These are phyloP conservation scores for Corinectria fuckeliana DNA, from an alignment of 2,329 filamentous ascomycete genomes.

Conservation along the genomic window DNA sequence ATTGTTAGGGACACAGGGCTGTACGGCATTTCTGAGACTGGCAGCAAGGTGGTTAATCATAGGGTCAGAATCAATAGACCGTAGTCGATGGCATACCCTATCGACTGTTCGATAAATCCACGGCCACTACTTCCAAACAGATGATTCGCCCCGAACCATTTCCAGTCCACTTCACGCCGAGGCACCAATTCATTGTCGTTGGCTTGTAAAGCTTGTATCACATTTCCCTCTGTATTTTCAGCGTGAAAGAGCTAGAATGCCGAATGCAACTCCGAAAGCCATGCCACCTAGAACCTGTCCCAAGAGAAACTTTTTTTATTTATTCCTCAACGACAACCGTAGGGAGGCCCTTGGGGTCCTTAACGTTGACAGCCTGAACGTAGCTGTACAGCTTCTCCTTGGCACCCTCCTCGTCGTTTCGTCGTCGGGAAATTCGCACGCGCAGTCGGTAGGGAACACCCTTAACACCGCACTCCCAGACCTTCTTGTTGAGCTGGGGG, in stretches of 20 bases:
- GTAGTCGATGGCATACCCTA: conserved; percentile 36
- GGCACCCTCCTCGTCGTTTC: conserved; percentile 99
- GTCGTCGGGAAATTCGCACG: conserved; percentile 98
- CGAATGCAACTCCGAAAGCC: conserved; percentile 56
- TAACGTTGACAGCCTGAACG: conserved; percentile 99
- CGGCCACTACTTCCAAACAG: conserved; percentile 29
- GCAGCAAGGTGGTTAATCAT: conserved; percentile 28
- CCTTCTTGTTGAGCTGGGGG: conserved; percentile 99
- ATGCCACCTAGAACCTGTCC: conserved; percentile 52
- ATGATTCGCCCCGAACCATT: conserved; percentile 30
- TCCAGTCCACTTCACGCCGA: conserved; percentile 37
- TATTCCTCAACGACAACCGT: conserved; percentile 86
- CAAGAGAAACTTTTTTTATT: conserved; percentile 49
- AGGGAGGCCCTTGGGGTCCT: conserved; percentile 97
- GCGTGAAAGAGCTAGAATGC: conserved; percentile 52
- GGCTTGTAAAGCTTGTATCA: conserved; percentile 43
- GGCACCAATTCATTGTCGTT: conserved; percentile 36
- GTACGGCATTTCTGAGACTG: conserved; percentile 39
- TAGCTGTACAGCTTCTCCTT: conserved; percentile 99
- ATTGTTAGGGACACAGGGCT: conserved; percentile 43
- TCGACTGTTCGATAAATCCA: conserved; percentile 35
- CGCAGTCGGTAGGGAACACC: conserved; percentile 97
- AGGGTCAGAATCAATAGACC: conserved; percentile 34
- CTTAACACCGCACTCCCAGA: conserved; percentile 99
- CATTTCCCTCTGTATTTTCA: conserved; percentile 48